Evolutionary conservation across 305 asterid species (phyloP).

Genomic region (Solanum hybrid): DNA sequence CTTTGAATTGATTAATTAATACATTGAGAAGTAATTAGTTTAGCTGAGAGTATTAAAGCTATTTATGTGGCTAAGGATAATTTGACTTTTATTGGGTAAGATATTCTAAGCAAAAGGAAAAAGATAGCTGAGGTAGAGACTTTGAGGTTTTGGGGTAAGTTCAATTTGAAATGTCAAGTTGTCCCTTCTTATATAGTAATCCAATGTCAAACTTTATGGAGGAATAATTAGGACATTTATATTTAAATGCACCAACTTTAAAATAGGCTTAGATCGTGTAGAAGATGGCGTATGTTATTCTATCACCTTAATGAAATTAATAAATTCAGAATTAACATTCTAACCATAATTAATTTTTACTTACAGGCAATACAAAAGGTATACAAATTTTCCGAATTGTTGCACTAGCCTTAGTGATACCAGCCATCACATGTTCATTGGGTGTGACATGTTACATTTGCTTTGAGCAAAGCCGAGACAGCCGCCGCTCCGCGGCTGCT

Average conservation of each 20-base stretch:
- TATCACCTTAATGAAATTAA: background rate
- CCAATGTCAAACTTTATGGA: background rate
- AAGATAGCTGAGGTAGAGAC: background rate
- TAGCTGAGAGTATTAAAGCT: background rate
- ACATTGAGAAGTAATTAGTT: background rate
- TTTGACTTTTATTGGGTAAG: conserved; percentile 8
- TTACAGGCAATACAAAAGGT: conserved; percentile 27
- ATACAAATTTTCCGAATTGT: conserved; percentile 33
- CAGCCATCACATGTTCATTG: conserved; percentile 30
- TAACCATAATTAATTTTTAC: background rate
- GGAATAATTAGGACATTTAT: background rate
- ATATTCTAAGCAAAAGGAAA: background rate
- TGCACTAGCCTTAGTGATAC: conserved; percentile 44
- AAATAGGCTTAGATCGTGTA: background rate
- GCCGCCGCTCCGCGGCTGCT: background rate
- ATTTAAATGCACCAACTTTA: background rate
- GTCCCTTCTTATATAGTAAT: background rate
- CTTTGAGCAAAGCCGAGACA: conserved; percentile 4
- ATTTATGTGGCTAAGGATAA: background rate
- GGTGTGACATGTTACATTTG: conserved; percentile 33
- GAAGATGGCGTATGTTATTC: background rate
- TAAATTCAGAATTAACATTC: background rate
- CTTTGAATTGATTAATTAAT: background rate
- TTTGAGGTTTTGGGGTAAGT: background rate
- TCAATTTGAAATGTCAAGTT: background rate